phyloP scores from a whole-genome alignment of 768 basidiomycete species.

The Stropharia rugosoannulata region DNA sequence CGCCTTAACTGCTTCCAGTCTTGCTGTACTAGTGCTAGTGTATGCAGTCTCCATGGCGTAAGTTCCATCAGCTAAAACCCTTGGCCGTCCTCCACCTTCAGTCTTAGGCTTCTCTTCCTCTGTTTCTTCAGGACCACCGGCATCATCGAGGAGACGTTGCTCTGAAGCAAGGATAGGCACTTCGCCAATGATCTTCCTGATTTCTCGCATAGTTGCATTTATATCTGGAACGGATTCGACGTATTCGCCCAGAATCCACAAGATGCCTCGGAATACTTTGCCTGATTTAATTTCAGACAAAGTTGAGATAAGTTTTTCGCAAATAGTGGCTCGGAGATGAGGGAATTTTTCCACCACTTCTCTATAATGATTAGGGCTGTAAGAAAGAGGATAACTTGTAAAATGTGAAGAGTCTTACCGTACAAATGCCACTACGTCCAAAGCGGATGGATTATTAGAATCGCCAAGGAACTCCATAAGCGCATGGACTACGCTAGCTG shows the following conservation, averaged over 20 bases:
- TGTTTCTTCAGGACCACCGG: conserved; percentile 51
- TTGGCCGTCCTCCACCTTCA: conserved; percentile 55
- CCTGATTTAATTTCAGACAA: conserved; percentile 90
- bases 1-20: conserved; percentile 79
- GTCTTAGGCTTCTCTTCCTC: conserved; percentile 49
- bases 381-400: background rate
- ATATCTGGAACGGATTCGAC: conserved; percentile 69
- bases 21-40: conserved; percentile 57
- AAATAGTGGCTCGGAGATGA: conserved; percentile 74
- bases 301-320: conserved; percentile 79
- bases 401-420: conserved; percentile 28
- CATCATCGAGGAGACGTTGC: conserved; percentile 78
- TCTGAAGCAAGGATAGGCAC: conserved; percentile 96
- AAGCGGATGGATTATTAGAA: conserved; percentile 90
- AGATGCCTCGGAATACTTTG: conserved; percentile 93
- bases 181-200: conserved; percentile 88
- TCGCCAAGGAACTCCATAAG: conserved; percentile 95
- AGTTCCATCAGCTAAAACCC: conserved; percentile 92
- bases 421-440: conserved; percentile 85
- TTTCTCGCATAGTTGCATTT: conserved; percentile 67
- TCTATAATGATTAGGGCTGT: conserved; percentile 30
- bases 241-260: conserved; percentile 99
- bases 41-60: conserved; percentile 97
- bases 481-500: conserved; percentile 91
- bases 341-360: conserved; percentile 99